A percentile compares a stretch with the other conserved stretches of the same genome.
Evolutionary conservation across 1,139 yeast species (phyloP).

Genomic region (Nadsonia commutata): DNA sequence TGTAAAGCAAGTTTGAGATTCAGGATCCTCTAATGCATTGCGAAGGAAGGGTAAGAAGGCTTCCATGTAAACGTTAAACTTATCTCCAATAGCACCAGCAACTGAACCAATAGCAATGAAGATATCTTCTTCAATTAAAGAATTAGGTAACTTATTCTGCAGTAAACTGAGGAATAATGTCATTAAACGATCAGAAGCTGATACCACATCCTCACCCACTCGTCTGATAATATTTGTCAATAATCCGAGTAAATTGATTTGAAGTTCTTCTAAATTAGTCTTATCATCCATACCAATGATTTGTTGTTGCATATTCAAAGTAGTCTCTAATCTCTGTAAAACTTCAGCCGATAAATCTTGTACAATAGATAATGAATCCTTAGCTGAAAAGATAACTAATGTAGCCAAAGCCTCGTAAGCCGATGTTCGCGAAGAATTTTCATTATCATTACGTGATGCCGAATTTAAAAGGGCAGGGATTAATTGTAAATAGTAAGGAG

Average conservation of each 20-base stretch:
- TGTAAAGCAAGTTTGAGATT: conserved; percentile 67
- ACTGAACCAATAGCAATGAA: conserved; percentile 85
- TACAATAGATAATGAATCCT: conserved; percentile 53
- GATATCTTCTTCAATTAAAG: conserved; percentile 85
- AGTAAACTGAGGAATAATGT: conserved; percentile 60
- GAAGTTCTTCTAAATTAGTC: conserved; percentile 74
- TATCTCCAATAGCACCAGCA: conserved; percentile 60
- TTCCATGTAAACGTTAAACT: conserved; percentile 63
- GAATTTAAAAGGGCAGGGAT: conserved; percentile 59
- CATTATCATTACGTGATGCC: conserved; percentile 64
- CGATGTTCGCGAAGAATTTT: conserved; percentile 79
- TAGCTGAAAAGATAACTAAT: conserved; percentile 61
- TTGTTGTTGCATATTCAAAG: conserved; percentile 40
- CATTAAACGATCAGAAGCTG: conserved; percentile 78
- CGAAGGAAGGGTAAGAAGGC: conserved; percentile 71
- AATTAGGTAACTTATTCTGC: conserved; percentile 42
- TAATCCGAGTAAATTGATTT: conserved; percentile 71
- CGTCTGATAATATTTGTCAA: conserved; percentile 82
- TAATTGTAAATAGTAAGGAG: conserved; percentile 54
- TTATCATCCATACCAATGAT: conserved; percentile 44
- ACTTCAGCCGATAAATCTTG: conserved; percentile 64
- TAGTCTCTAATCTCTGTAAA: conserved; percentile 53
- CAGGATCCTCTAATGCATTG: conserved; percentile 66
- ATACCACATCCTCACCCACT: conserved; percentile 46
- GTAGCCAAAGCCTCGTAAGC: conserved; percentile 88